phyloP scores from a whole-genome alignment of 129 eudicot species.

The Oenanthe sinensis region DNA sequence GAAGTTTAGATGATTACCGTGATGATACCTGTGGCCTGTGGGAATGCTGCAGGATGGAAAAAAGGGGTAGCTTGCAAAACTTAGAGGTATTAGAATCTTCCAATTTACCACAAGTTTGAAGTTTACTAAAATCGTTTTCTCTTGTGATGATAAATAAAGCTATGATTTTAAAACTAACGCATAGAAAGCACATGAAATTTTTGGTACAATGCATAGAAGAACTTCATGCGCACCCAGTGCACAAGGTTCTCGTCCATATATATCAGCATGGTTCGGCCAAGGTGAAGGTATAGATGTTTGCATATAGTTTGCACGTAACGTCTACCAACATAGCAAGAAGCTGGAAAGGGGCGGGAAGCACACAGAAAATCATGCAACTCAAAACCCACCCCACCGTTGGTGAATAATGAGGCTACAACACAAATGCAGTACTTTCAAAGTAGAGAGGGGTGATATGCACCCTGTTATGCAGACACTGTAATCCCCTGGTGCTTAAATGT shows the following conservation, averaged over 20 bases:
- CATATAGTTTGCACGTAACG: neutral
- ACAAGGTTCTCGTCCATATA: neutral
- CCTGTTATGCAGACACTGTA: conserved; percentile 8
- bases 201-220: no score
- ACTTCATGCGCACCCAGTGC: neutral
- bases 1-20: neutral
- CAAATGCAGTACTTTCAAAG: conserved; percentile 8
- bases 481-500: conserved; percentile 6
- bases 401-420: neutral
- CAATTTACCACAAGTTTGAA: neutral
- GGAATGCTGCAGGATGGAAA: neutral
- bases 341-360: neutral
- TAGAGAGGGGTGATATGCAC: conserved; percentile 16
- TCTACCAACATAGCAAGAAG: neutral
- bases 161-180: no score
- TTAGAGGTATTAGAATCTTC: neutral
- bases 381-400: neutral
- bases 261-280: no score
- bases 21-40: neutral
- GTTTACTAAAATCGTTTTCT: neutral
- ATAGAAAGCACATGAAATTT: neutral
- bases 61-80: neutral
- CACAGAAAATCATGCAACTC: neutral
- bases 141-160: neutral
- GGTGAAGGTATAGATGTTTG: no score